Evolutionary conservation across 1,284 basidiomycete species (phyloP), one percentile per base, ranked within the genome.

Genomic region (Cerrena zonata): DNA sequence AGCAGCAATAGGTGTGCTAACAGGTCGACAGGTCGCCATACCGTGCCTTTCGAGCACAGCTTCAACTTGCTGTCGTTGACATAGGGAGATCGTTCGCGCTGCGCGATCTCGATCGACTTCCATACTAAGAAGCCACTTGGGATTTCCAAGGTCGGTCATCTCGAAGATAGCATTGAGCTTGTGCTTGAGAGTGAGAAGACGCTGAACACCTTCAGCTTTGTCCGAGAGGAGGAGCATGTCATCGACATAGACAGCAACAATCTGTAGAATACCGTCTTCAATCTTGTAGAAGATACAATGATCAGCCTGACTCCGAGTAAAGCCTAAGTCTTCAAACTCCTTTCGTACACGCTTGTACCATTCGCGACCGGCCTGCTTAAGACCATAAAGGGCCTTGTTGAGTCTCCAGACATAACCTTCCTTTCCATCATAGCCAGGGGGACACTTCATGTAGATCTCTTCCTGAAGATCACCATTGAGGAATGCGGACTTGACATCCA

Each of bases 401-500:
- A 58, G 44, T 12, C 22, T 44, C 7, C 15, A 44, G 19, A 49
- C 45, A 13, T 19, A 39, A 23, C 36, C 36, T n/a, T 48, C 46
- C 3, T 4, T 5, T 34, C 7, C 30, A 34, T 7, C 30, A 26
- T 10, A 48, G 22, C 46, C 36, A 25, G 46, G 46, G 23, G 46
- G 46, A 19, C 15, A 19, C 5, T 7, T 13, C 46, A 48, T 48
- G 36, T 22, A 48, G 30, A 48, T 63, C 10, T 68, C 61, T 41
- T 76, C 69, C 4, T 70, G 58, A 1, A 75, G 61, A 0, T 55
- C 52, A 0, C 60, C 62, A 51, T 73, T 69, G 0, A 74, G 61
- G 53, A 67, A 75, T 0, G 66, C 66, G 0, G 60, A 63, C 3
- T 64, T 64, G 0, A 77, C 58, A 47, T 76, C 70, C 7, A 71